These are phyloP conservation scores for Vitis amurensis DNA, from an alignment of 164 flowering plant genomes.

Conservation along the genomic window DNA sequence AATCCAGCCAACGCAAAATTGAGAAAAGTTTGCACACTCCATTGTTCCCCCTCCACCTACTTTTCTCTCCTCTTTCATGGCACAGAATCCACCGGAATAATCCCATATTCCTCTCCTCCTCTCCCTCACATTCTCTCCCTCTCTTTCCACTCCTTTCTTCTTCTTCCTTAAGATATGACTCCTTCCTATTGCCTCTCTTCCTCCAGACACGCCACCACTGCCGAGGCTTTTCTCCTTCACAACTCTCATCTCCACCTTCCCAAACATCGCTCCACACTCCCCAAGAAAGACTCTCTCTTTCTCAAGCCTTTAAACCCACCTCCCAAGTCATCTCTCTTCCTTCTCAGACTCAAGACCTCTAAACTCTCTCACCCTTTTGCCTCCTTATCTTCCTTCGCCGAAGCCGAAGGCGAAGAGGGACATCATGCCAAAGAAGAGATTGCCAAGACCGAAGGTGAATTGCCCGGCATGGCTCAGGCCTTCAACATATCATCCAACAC, in stretches of 20 bases:
- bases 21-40: conserved; percentile 19
- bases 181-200: conserved; percentile 46
- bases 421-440: conserved; percentile 7
- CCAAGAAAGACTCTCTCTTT: conserved; percentile 17
- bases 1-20: conserved; percentile 11
- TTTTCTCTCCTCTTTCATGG: conserved; percentile 39
- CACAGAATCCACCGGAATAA: conserved; percentile 33
- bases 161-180: conserved; percentile 40
- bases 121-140: conserved; percentile 3
- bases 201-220: conserved; percentile 32
- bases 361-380: conserved; percentile 45
- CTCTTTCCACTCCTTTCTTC: neutral
- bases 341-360: conserved; percentile 20
- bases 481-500: conserved; percentile 69
- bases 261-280: conserved; percentile 12
- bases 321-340: conserved; percentile 20
- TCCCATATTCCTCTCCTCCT: conserved; percentile 15
- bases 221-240: conserved; percentile 20
- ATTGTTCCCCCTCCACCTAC: conserved; percentile 16
- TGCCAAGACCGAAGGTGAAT: conserved; percentile 21
- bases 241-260: conserved; percentile 28
- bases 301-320: conserved; percentile 18
- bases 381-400: conserved; percentile 62
- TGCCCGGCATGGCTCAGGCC: conserved; percentile 80
- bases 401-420: conserved; percentile 38